Base-by-base conservation (phyloP, 2,329 filamentous ascomycete genomes). In the Nakataea oryzae region DNA sequence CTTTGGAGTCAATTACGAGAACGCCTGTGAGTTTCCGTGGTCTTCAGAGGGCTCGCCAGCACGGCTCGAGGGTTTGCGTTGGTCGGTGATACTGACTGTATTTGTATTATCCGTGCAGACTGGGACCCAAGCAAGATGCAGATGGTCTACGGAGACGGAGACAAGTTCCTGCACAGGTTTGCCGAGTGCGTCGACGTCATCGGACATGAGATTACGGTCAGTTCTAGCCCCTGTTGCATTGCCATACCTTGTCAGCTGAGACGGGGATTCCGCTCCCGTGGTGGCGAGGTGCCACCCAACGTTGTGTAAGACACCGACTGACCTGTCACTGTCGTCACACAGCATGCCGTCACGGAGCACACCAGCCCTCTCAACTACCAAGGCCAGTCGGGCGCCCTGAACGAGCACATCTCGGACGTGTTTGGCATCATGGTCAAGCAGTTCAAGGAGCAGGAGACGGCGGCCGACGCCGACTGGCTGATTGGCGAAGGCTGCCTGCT, bases 401-500 rank as follows among this genome's bases (percentile, higher is more conserved):
- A 85, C 63, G 82, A 85, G 69, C 79, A 81, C 65, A 66, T 84
- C 34, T 79, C 81, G 0, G 82, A 85, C 65, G 78, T 79, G 1
- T 84, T 84, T 66, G 82, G 81, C 63, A 77, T 80, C 70, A 83
- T 85, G 79, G 72, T 81, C 63, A 82, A 84, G 73, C 82, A 85
- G 70, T 76, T 75, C 65, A 74, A 75, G 11, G 73, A 81, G 61
- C 64, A 80, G 27, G 75, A 79, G 66, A 76, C 71, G 12, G 73
- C 78, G 1, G 73, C 73, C 4, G 70, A 75, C 11, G 79, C 81
- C 3, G 79, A 84, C 68, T 84, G 81, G 81, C 72, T 84, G 3
- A 78, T 83, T 59, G 81, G 80, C 34, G 79, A 84, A 68, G 76
- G 76, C 34, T 81, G 79, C 58, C 77, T 83, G 55, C 70, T 81